Conservation (phyloP, 371 early-diverging fungal genomes). For the Smittium culicis region DNA sequence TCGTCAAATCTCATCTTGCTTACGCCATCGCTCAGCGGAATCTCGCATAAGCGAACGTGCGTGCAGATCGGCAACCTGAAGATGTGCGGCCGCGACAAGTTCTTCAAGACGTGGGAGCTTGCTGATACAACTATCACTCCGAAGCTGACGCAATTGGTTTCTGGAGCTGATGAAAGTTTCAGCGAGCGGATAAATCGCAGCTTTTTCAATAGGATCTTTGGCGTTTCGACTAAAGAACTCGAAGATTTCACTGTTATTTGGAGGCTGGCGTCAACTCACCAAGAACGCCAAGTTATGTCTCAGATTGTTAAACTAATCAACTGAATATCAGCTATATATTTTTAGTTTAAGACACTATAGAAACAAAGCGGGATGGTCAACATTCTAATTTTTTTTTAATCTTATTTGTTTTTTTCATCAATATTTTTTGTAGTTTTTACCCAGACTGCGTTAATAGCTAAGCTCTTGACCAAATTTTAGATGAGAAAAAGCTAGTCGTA, state of each 20-base stretch:
- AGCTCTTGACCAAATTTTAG: too few relatives aligned
- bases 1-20: not conserved
- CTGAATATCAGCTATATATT: too few relatives aligned
- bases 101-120: not conserved
- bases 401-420: too few relatives aligned
- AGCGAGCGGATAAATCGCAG: not conserved
- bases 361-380: not conserved
- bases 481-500: too few relatives aligned
- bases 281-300: conserved; percentile 3
- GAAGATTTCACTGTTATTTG: not conserved
- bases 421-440: too few relatives aligned
- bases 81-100: too few relatives aligned
- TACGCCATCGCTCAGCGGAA: not conserved
- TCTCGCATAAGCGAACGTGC: not conserved
- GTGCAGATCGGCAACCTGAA: not conserved
- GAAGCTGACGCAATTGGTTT: not conserved
- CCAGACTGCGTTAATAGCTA: too few relatives aligned
- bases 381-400: not conserved
- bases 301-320: conserved; percentile 4
- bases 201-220: not conserved
- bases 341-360: not conserved
- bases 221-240: too few relatives aligned
- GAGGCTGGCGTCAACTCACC: not conserved
- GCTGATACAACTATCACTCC: not conserved
- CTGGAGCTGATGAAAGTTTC: too few relatives aligned